Percentiles rank a stretch among this genome's conserved stretches.
These are phyloP conservation scores for Chytriomyces hyalinus DNA, from an alignment of 192 early-diverging fungal genomes.

Conservation along the genomic window DNA sequence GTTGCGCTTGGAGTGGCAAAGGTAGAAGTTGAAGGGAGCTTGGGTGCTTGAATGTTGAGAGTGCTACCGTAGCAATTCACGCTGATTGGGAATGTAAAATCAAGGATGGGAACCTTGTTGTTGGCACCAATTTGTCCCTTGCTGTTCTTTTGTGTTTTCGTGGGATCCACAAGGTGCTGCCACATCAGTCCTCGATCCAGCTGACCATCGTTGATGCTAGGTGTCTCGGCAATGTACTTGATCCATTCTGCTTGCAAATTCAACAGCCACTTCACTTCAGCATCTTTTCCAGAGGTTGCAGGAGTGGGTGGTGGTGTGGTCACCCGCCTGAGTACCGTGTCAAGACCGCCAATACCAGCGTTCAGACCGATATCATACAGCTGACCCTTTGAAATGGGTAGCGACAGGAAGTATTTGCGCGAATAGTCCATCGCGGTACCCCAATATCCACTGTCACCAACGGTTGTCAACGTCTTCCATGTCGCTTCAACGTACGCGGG, in stretches of 20 bases:
- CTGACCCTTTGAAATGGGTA: conserved; percentile 29
- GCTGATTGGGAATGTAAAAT: background rate
- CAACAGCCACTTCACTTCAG: conserved; percentile 4
- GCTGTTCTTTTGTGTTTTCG: background rate
- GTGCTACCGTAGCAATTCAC: conserved; percentile 12
- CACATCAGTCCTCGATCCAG: conserved; percentile 19
- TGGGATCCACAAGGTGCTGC: conserved; percentile 23
- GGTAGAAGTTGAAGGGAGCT: background rate
- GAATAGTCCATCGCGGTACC: conserved; percentile 11
- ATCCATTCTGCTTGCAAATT: conserved; percentile 14
- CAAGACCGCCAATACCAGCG: background rate
- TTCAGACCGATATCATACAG: conserved; percentile 24
- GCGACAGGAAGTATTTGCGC: conserved; percentile 1
- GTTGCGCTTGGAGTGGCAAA: background rate
- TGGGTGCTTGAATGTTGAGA: conserved; percentile 15
- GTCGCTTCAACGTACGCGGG: conserved; percentile 26
- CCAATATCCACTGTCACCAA: conserved; percentile 16
- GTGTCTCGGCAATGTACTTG: background rate
- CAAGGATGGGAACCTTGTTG: conserved; percentile 1
- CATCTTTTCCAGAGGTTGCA: background rate
- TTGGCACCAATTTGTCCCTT: conserved; percentile 22
- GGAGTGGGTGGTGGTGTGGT: background rate
- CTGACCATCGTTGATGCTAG: conserved; percentile 12
- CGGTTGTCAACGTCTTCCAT: conserved; percentile 12
- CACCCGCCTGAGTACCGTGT: background rate